Evolutionary conservation across 306 rosid species (phyloP).

Genomic region (Medicago ruthenica): DNA sequence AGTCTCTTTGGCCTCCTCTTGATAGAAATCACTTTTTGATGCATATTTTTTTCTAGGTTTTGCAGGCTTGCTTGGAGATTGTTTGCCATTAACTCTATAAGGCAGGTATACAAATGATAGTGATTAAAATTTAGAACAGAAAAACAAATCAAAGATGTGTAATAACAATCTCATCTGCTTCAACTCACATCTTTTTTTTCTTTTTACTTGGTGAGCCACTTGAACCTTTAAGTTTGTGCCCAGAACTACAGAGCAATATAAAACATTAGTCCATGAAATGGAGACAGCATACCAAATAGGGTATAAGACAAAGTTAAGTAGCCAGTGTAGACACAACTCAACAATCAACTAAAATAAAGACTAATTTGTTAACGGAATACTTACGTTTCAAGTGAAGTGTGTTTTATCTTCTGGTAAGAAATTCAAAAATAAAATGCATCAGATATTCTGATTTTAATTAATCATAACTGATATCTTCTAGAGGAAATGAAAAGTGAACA

Average conservation of each 20-base stretch:
- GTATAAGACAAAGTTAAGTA: background rate
- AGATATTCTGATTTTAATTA: slow-evolving; percentile 50
- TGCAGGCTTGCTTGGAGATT: slow-evolving; percentile 60
- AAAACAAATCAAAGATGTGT: slow-evolving; percentile 29
- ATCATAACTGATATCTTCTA: slow-evolving; percentile 27
- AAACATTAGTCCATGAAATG: slow-evolving; percentile 37
- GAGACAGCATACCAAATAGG: background rate
- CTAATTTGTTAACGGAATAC: slow-evolving; percentile 44
- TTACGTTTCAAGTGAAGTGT: slow-evolving; percentile 66
- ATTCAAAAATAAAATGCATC: slow-evolving; percentile 35
- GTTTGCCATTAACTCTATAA: slow-evolving; percentile 66
- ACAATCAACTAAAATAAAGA: slow-evolving; percentile 13
- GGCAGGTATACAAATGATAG: slow-evolving; percentile 39
- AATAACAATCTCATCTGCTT: slow-evolving; percentile 25
- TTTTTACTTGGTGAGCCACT: slow-evolving; percentile 54
- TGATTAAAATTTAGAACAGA: slow-evolving; percentile 8
- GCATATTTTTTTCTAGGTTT: slow-evolving; percentile 52
- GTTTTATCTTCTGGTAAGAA: slow-evolving; percentile 69
- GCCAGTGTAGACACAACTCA: slow-evolving; percentile 15
- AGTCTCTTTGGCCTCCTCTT: slow-evolving; percentile 65
- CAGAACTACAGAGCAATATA: slow-evolving; percentile 57
- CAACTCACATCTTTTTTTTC: slow-evolving; percentile 66
- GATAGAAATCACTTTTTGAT: slow-evolving; percentile 50
- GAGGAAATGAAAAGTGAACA: slow-evolving; percentile 38
- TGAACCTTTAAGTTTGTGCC: slow-evolving; percentile 50